phyloP scores from a whole-genome alignment of 768 basidiomycete genomes.

The Lactarius akahatsu region DNA sequence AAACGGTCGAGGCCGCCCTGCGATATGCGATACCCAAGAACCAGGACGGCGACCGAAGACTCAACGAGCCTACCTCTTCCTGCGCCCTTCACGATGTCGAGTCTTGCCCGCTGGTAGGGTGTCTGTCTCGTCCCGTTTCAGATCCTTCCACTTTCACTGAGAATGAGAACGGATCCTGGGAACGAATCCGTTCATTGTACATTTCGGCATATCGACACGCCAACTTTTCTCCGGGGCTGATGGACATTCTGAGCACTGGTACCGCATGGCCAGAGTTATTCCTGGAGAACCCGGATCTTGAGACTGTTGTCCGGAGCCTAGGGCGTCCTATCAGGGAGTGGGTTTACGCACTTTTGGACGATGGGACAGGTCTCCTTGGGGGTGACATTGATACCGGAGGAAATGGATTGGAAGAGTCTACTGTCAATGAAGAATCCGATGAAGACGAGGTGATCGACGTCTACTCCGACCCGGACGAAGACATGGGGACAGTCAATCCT shows the following conservation, averaged over 20 bases:
- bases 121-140: slow-evolving; percentile 47
- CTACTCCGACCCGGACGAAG: slow-evolving; percentile 57
- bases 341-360: slow-evolving; percentile 67
- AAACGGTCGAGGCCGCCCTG: slow-evolving; percentile 69
- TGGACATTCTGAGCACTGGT: slow-evolving; percentile 60
- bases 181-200: slow-evolving; percentile 50
- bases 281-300: slow-evolving; percentile 74
- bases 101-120: slow-evolving; percentile 52
- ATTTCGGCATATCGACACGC: slow-evolving; percentile 64
- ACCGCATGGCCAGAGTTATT: slow-evolving; percentile 74
- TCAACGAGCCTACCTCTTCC: slow-evolving; percentile 54
- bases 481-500: slow-evolving; percentile 45
- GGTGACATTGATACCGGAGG: slow-evolving; percentile 31
- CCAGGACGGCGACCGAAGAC: slow-evolving; percentile 42
- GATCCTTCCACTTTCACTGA: slow-evolving; percentile 7
- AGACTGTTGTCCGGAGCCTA: slow-evolving; percentile 62
- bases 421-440: slow-evolving; percentile 46
- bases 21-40: slow-evolving; percentile 73
- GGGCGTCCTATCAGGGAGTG: slow-evolving; percentile 62
- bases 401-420: slow-evolving; percentile 31
- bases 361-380: slow-evolving; percentile 60
- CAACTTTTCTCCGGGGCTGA: slow-evolving; percentile 51
- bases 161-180: slow-evolving; percentile 13
- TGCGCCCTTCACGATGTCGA: slow-evolving; percentile 64
- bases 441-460: slow-evolving; percentile 64